A percentile compares a stretch with the other conserved stretches of the same genome.
phyloP scores from a whole-genome alignment of 352 stramenopile genomes.

The Phytopythium vexans region DNA sequence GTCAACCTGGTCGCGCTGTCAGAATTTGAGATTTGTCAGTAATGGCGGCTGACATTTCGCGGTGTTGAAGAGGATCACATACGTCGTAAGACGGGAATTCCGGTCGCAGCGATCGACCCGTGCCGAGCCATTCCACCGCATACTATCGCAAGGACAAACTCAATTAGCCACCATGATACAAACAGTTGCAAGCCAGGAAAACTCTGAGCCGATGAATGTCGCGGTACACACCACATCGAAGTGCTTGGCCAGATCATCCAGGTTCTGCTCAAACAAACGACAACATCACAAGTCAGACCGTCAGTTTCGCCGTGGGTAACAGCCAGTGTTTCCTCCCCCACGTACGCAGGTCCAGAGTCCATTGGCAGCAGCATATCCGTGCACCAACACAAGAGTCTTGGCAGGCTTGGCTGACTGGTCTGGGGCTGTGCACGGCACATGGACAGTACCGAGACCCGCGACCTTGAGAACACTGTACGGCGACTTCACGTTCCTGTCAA shows the following conservation, averaged over 20 bases:
- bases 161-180: too few relatives aligned
- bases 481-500: slow-evolving; percentile 33
- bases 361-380: slow-evolving; percentile 64
- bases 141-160: slow-evolving; percentile 34
- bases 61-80: neutral
- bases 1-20: slow-evolving; percentile 55
- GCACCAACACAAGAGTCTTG: slow-evolving; percentile 54
- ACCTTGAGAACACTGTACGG: slow-evolving; percentile 51
- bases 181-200: neutral
- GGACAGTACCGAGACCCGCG: slow-evolving; percentile 55
- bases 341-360: slow-evolving; percentile 63
- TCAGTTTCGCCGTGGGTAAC: neutral
- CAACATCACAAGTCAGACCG: slow-evolving; percentile 1
- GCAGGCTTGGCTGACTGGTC: slow-evolving; percentile 10
- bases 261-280: slow-evolving; percentile 37
- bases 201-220: neutral
- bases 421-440: slow-evolving; percentile 41
- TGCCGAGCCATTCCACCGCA: slow-evolving; percentile 66
- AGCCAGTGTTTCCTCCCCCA: too few relatives aligned
- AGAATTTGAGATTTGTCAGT: neutral
- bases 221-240: slow-evolving; percentile 41
- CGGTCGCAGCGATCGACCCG: slow-evolving; percentile 56
- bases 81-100: slow-evolving; percentile 58
- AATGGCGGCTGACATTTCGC: neutral
- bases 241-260: slow-evolving; percentile 49